Conservation (phyloP, 768 basidiomycete species). For the Serendipita vermifera region DNA sequence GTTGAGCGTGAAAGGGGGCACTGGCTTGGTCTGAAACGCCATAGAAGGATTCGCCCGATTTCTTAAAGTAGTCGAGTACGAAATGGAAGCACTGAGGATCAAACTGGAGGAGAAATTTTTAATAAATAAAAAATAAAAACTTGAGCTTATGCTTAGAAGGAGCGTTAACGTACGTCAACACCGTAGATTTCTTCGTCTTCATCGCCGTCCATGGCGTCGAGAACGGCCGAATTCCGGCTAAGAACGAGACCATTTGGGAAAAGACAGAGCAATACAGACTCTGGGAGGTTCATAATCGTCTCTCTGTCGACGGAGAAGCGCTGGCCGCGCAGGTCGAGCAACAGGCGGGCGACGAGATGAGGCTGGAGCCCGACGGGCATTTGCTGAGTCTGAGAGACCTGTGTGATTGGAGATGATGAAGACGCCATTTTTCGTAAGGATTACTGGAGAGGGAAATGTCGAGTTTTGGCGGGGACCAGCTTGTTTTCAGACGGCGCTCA, state of each 20-base stretch:
- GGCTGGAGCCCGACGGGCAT: constrained; percentile 62
- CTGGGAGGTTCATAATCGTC: constrained; percentile 95
- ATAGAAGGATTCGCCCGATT: constrained; percentile 83
- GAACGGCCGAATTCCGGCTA: constrained; percentile 66
- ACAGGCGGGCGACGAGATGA: constrained; percentile 74
- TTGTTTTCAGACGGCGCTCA: no score
- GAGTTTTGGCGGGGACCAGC: no score
- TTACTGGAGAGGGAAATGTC: no score
- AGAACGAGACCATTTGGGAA: constrained; percentile 96
- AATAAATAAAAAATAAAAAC: constrained; percentile 13
- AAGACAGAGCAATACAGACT: constrained; percentile 88
- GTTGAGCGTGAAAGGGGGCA: constrained; percentile 61
- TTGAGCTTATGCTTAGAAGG: background rate
- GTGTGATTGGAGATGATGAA: constrained; percentile 31
- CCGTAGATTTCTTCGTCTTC: constrained; percentile 88
- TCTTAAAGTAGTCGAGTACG: constrained; percentile 84
- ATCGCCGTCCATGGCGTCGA: constrained; percentile 64
- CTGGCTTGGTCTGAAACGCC: constrained; percentile 58
- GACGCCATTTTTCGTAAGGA: constrained; percentile 1
- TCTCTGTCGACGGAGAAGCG: constrained; percentile 94
- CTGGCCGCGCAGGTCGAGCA: constrained; percentile 81
- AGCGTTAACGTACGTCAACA: constrained; percentile 70
- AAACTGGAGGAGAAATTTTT: constrained; percentile 43
- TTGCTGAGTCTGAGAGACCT: constrained; percentile 33
- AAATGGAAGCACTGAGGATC: constrained; percentile 94